Conservation (phyloP, 495 filamentous ascomycete species). For the Chaetomium fimeti region DNA sequence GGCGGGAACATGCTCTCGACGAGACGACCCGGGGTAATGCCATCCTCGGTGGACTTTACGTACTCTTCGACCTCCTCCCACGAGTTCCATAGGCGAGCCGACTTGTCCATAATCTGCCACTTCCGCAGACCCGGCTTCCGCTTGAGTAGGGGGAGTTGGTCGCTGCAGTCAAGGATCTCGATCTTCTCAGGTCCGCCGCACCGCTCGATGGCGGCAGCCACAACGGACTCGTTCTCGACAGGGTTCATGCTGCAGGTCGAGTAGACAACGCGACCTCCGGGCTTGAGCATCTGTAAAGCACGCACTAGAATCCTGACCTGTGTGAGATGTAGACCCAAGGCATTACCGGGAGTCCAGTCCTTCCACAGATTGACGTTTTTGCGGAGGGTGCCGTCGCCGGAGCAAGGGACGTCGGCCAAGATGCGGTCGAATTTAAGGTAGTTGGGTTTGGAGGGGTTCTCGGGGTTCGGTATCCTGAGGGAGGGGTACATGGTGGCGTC, state of each 20-base stretch:
- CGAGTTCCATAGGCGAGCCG: slow-evolving; percentile 67
- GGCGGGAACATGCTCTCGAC: slow-evolving; percentile 77
- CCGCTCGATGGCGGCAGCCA: slow-evolving; percentile 76
- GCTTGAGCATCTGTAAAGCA: slow-evolving; percentile 93
- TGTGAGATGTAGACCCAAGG: slow-evolving; percentile 75
- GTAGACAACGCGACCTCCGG: slow-evolving; percentile 90
- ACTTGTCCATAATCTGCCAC: slow-evolving; percentile 90
- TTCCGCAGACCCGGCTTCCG: slow-evolving; percentile 65
- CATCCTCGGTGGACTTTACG: slow-evolving; percentile 54
- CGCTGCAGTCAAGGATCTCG: slow-evolving; percentile 74
- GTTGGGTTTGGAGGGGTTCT: slow-evolving; percentile 53
- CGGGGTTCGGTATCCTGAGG: slow-evolving; percentile 66
- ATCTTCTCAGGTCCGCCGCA: slow-evolving; percentile 85
- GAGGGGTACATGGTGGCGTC: slow-evolving; percentile 95
- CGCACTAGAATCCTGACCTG: slow-evolving; percentile 89
- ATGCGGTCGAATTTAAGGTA: slow-evolving; percentile 98
- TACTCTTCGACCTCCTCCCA: slow-evolving; percentile 75
- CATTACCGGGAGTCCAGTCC: slow-evolving; percentile 84
- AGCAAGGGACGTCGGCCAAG: slow-evolving; percentile 93
- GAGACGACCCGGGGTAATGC: slow-evolving; percentile 57
- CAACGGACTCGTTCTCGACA: slow-evolving; percentile 93
- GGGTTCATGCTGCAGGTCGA: slow-evolving; percentile 99
- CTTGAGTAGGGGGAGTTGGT: slow-evolving; percentile 72
- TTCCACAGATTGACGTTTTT: slow-evolving; percentile 94
- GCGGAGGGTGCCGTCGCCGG: slow-evolving; percentile 85